These are phyloP conservation scores for Liquidambar formosana DNA, from an alignment of 164 flowering plant genomes.

Conservation along the genomic window DNA sequence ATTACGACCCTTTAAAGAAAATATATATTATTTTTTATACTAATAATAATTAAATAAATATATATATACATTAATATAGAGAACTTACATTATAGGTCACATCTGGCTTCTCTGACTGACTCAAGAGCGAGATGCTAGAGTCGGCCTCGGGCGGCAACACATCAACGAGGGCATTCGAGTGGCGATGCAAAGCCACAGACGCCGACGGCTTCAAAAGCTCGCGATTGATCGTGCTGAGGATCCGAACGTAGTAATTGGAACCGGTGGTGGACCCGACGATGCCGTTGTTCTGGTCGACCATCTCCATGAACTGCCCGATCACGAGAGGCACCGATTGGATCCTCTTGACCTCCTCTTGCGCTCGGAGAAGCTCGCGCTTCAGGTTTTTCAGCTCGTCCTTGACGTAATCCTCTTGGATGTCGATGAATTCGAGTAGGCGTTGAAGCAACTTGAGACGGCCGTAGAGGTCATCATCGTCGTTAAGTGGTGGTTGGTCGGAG, in stretches of 20 bases:
- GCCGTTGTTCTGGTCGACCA: conserved; percentile 89
- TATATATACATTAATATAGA: too few relatives aligned
- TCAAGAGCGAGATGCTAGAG: conserved; percentile 80
- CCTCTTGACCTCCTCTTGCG: conserved; percentile 96
- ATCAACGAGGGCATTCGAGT: conserved; percentile 92
- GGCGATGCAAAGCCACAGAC: conserved; percentile 87
- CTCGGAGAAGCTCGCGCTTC: conserved; percentile 81
- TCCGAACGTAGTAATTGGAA: conserved; percentile 72
- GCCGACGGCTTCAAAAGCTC: conserved; percentile 91
- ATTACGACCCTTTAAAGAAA: too few relatives aligned
- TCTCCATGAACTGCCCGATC: conserved; percentile 93
- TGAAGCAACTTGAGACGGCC: conserved; percentile 67
- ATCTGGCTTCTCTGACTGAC: conserved; percentile 98
- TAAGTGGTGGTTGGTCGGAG: conserved; percentile 11
- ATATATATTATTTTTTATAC: too few relatives aligned
- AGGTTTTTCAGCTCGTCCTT: conserved; percentile 93
- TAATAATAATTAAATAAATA: too few relatives aligned
- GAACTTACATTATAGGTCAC: conserved; percentile 76
- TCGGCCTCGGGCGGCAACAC: conserved; percentile 97
- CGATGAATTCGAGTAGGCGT: conserved; percentile 85
- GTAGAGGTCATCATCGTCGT: conserved; percentile 83
- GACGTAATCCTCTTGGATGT: conserved; percentile 92
- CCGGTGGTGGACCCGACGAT: conserved; percentile 95
- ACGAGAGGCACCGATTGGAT: conserved; percentile 95
- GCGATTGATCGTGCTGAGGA: conserved; percentile 73